Base-by-base conservation (phyloP, 768 basidiomycete species). In the Russula vinacea region DNA sequence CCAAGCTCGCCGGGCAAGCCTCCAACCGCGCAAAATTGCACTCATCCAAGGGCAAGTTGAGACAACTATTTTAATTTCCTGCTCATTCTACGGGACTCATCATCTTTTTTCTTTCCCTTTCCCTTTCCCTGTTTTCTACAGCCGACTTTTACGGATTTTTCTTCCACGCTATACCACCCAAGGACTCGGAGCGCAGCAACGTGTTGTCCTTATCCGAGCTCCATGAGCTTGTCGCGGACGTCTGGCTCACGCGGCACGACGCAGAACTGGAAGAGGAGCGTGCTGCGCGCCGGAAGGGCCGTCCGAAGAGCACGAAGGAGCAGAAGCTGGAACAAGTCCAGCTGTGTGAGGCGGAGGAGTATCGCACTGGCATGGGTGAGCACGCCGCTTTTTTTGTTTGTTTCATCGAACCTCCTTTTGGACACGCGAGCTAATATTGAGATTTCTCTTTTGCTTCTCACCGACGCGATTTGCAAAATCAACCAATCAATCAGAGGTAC, bases 311-410 rank as follows among this genome's bases (percentile, higher is more conserved):
- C 69, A 73, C 77, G 5, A 86, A 79, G 68, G 89, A 92, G 72
- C 62, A 73, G 29, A 84, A 84, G 69, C 71, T 93, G 42, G 89
- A 92, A 72, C 89, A 90, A 55, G 72, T 82, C n/a, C 86, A 85
- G 70, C 72, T 85, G 58, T 78, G 82, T 62, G 92, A 92, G 69
- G 70, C 76, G 19, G 90, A 93, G 65, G 77, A 82, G 60, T 94
- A 94, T 73, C 80, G 88, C 42, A 89, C 91, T 2, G 92, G 92
- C 8, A 80, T 94, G 72, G 92, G 91, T 90, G 71, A 66, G 87
- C 54, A 17, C 61, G 6, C 10, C 19, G 0, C 13, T 14, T n/a
- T 51, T 24, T 26, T 39, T n/a, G n/a, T n/a, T 45, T 51, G 35
- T 19, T 51, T 40, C 8, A 16, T 53, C 35, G n/a, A 33, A 3